Evolutionary conservation across 805 yeast species (phyloP).

Genomic region (Kluyveromyces aestuarii): DNA sequence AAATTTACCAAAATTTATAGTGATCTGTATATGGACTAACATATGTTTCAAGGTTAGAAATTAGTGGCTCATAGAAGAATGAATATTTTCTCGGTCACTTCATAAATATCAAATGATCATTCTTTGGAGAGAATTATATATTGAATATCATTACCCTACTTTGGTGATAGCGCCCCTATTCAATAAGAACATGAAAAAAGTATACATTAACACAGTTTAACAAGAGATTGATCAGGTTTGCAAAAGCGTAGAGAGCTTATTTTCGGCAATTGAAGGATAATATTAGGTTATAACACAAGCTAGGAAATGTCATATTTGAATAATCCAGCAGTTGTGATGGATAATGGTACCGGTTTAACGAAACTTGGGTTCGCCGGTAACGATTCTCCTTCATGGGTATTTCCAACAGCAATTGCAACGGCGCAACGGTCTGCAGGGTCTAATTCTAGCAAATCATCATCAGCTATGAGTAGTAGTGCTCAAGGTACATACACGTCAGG

Average conservation of each 20-base stretch:
- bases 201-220: background rate
- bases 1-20: too few relatives aligned
- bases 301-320: conserved; percentile 48
- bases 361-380: conserved; percentile 98
- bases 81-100: too few relatives aligned
- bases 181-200: background rate
- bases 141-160: background rate
- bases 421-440: conserved; percentile 38
- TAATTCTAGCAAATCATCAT: conserved; percentile 31
- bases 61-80: too few relatives aligned
- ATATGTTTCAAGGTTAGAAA: too few relatives aligned
- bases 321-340: conserved; percentile 95
- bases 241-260: background rate
- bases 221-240: background rate
- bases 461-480: conserved; percentile 12
- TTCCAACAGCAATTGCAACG: conserved; percentile 92
- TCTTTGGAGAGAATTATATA: too few relatives aligned
- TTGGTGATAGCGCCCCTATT: background rate
- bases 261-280: background rate
- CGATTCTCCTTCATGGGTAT: conserved; percentile 93
- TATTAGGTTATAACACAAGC: background rate
- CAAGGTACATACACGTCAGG: conserved; percentile 17
- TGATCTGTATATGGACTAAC: too few relatives aligned
- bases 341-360: conserved; percentile 97
- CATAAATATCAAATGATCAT: too few relatives aligned